phyloP scores from a whole-genome alignment of 441 rosid genomes.

The Manihot esculenta region DNA sequence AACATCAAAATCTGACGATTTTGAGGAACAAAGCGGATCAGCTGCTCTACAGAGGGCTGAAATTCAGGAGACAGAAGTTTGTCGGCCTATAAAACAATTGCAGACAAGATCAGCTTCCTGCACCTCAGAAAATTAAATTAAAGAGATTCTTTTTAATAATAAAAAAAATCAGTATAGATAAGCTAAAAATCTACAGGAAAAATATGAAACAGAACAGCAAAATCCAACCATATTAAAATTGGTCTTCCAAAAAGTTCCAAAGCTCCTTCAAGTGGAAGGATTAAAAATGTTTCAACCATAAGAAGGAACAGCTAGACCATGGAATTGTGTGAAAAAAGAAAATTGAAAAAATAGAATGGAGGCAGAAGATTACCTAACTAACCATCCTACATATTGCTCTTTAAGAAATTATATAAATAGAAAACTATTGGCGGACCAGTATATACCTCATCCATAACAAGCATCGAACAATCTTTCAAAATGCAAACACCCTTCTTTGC shows the following conservation, averaged over 20 bases:
- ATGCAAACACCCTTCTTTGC: conserved; percentile 90
- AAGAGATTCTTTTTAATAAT: neutral
- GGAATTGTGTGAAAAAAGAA: neutral
- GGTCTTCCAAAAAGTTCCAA: neutral
- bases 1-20: conserved; percentile 91
- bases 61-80: conserved; percentile 98
- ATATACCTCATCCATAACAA: conserved; percentile 95
- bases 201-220: too few relatives aligned
- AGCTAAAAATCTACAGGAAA: neutral
- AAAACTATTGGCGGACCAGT: neutral
- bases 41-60: conserved; percentile 91
- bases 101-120: conserved; percentile 29
- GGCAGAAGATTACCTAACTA: neutral
- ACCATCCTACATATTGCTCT: neutral
- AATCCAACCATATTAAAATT: too few relatives aligned
- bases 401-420: neutral
- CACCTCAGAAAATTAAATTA: neutral
- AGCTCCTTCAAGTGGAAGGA: neutral
- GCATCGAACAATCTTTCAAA: conserved; percentile 91
- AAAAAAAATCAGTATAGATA: neutral
- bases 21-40: conserved; percentile 75
- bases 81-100: conserved; percentile 68
- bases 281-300: neutral
- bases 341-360: neutral
- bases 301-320: neutral